Evolutionary conservation across 257 asterid genomes (phyloP).

Genomic region (Ligustrum vulgare): DNA sequence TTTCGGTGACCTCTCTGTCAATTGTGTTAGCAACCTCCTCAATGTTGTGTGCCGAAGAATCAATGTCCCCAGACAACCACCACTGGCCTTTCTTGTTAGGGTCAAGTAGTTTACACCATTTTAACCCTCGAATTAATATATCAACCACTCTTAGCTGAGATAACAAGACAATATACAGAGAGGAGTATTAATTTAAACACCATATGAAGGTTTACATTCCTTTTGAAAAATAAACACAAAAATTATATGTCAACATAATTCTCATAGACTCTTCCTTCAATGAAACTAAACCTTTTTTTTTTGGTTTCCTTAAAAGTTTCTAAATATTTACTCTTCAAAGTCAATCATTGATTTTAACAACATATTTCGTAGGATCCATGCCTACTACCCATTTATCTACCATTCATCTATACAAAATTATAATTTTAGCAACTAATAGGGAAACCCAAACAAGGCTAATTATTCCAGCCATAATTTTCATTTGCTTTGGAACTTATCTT

Average conservation of each 20-base stretch:
- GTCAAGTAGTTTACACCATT: constrained; percentile 88
- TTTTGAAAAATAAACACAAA: background rate
- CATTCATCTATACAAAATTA: too few species aligned
- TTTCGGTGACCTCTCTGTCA: constrained; percentile 71
- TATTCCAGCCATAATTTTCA: background rate
- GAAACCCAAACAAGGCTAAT: background rate
- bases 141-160: constrained; percentile 78
- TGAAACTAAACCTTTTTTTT: background rate
- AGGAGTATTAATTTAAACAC: background rate
- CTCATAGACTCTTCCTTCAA: background rate
- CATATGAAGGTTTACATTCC: background rate
- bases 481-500: background rate
- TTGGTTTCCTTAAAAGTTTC: too few species aligned
- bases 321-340: too few species aligned
- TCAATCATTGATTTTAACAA: too few species aligned
- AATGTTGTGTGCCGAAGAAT: constrained; percentile 44
- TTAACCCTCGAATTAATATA: constrained; percentile 67
- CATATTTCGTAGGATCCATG: too few species aligned
- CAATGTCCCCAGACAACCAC: constrained; percentile 82
- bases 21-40: constrained; percentile 73
- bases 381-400: too few species aligned
- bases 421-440: too few species aligned
- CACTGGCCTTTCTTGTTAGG: constrained; percentile 91
- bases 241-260: background rate
- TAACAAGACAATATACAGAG: constrained; percentile 1